A percentile compares a stretch with the other conserved stretches of the same genome.
Conservation (phyloP, 1,139 yeast genomes). For the Blastobotrys illinoisensis region DNA sequence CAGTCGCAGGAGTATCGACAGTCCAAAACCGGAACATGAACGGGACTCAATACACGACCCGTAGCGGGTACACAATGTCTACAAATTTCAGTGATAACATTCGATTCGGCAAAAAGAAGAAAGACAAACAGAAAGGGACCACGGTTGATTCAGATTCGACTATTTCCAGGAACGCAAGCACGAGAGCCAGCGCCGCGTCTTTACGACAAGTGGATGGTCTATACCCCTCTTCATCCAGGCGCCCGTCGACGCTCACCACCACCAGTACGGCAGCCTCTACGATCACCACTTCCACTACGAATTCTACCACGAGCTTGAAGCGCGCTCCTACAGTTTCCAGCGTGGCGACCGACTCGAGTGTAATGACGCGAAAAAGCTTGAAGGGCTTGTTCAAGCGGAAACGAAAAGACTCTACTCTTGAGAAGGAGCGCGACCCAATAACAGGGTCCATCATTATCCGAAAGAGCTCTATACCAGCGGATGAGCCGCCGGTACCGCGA, state of each 20-base stretch:
- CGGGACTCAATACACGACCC: conserved; percentile 4
- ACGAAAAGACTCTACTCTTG: neutral
- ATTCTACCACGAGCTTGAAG: neutral
- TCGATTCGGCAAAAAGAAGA: conserved; percentile 5
- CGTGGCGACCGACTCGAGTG: neutral
- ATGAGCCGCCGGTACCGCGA: neutral
- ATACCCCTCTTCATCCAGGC: neutral
- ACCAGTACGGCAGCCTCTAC: neutral
- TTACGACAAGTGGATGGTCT: neutral
- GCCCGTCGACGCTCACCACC: neutral
- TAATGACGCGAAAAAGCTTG: neutral
- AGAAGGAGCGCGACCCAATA: neutral
- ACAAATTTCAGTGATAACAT: conserved; percentile 8
- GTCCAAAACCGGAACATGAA: conserved; percentile 1
- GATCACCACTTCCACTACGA: neutral
- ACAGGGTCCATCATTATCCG: neutral
- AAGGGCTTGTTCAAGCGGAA: neutral
- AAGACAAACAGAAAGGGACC: neutral
- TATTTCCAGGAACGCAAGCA: neutral
- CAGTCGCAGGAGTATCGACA: conserved; percentile 7
- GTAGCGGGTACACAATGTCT: conserved; percentile 6
- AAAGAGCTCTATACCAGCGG: neutral
- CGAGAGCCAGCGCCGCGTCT: neutral
- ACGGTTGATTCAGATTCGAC: neutral
- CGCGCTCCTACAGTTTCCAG: neutral